Percentiles rank a stretch among this genome's conserved stretches.
Evolutionary conservation across 148 eudicot genomes (phyloP).

Genomic region (Chenopodium formosanum): DNA sequence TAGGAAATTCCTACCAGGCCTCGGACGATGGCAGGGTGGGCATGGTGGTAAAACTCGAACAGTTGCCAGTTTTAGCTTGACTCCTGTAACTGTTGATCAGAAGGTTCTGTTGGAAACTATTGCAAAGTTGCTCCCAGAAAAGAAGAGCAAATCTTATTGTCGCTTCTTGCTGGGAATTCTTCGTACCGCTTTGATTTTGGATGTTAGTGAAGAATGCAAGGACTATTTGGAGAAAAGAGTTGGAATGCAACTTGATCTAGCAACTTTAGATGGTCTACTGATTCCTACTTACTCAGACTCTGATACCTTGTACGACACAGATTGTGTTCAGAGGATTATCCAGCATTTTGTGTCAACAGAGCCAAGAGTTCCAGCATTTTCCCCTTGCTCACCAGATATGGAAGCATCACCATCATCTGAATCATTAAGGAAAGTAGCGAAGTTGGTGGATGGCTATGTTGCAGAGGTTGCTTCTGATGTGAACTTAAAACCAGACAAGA

Average conservation of each 20-base stretch:
- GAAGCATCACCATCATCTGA: constrained; percentile 57
- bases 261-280: constrained; percentile 67
- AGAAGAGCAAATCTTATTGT: constrained; percentile 78
- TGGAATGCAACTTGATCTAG: constrained; percentile 81
- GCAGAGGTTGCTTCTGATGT: constrained; percentile 97
- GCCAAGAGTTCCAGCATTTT: constrained; percentile 36
- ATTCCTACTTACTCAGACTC: constrained; percentile 83
- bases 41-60: constrained; percentile 44
- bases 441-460: constrained; percentile 71
- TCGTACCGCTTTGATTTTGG: constrained; percentile 76
- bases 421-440: constrained; percentile 69
- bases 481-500: constrained; percentile 73
- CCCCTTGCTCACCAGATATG: constrained; percentile 49
- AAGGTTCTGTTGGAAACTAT: constrained; percentile 63
- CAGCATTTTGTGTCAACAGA: constrained; percentile 58
- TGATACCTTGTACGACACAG: constrained; percentile 75
- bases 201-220: constrained; percentile 56
- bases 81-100: constrained; percentile 65
- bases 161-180: constrained; percentile 78
- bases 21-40: constrained; percentile 76
- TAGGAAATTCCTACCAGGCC: constrained; percentile 73
- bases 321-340: constrained; percentile 75
- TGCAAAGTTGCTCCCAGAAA: constrained; percentile 67
- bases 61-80: constrained; percentile 86
- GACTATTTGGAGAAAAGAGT: constrained; percentile 76